Conservation (phyloP, 148 eudicot genomes). For the Persicaria tinctoria region DNA sequence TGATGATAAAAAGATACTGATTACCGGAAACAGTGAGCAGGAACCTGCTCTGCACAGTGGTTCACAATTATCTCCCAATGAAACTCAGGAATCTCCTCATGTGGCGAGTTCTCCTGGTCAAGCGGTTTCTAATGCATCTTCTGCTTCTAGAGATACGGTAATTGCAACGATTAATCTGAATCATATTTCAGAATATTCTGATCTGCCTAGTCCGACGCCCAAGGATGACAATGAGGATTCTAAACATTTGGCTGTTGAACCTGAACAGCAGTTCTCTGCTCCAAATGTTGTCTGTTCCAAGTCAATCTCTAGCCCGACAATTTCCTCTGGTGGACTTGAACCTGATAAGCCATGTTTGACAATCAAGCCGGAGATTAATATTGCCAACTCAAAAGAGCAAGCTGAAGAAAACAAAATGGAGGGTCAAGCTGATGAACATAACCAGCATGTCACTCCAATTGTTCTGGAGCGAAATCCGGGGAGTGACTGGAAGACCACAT, state of each 20-base stretch:
- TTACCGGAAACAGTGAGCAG: slow-evolving; percentile 22
- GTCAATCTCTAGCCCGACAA: slow-evolving; percentile 6
- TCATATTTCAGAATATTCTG: slow-evolving; percentile 11
- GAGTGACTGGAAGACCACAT: background rate
- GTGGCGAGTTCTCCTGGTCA: slow-evolving; percentile 30
- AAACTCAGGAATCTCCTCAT: slow-evolving; percentile 25
- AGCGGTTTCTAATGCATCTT: slow-evolving; percentile 26
- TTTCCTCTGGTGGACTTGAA: slow-evolving; percentile 3
- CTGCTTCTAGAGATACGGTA: slow-evolving; percentile 13
- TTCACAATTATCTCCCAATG: slow-evolving; percentile 33
- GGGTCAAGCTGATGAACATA: background rate
- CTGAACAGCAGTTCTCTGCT: slow-evolving; percentile 11
- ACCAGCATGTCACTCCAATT: slow-evolving; percentile 2
- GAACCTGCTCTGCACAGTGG: slow-evolving; percentile 24
- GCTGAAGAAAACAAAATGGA: slow-evolving; percentile 1
- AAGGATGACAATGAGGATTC: slow-evolving; percentile 18
- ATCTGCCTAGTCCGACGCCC: slow-evolving; percentile 19
- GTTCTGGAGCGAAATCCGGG: slow-evolving; percentile 13
- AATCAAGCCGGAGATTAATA: background rate
- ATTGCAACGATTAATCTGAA: background rate
- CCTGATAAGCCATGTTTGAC: background rate
- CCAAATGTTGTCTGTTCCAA: slow-evolving; percentile 16
- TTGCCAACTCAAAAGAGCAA: background rate
- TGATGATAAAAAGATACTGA: slow-evolving; percentile 21
- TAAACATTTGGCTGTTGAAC: slow-evolving; percentile 11